Evolutionary conservation across 345 rosid species (phyloP), one percentile per base, ranked within the genome.

Genomic region (Heritiera fomes): DNA sequence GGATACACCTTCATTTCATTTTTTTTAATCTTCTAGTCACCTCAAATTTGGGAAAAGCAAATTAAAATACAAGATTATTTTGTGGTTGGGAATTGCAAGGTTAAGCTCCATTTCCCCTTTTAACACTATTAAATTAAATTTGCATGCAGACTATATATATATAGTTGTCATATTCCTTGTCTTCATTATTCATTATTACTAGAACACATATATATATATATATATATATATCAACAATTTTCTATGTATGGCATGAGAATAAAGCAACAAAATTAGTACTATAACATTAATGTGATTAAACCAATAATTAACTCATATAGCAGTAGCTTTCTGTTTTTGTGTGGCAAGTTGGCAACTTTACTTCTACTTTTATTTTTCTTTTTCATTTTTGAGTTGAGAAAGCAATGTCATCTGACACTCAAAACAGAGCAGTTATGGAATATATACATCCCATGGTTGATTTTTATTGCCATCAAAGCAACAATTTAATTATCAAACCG

Each of bases 131-230:
- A n/a, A n/a, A n/a, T 40, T 12, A 53, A 53, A 53, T 53, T 59
- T 75, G 41, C 66, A 30, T 13, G 3, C 8, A 59, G 60, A 15
- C 12, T 12, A 8, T 43, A 38, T 38, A 38, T 38, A 38, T 38
- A 38, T 38, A 38, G 41, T 38, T 43, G 77, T 59, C 68, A 45
- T 4, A 75, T 60, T 75, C 58, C 4, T 75, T 59, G 68, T 59
- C 77, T 59, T 17, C 38, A 9, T 46, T 7, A 8, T 56, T 11
- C 30, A 38, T 55, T 34, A 73, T 73, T 38, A n/a, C 47, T 60
- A 60, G 6, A 60, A 34, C 38, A 34, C 3, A 34, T 1, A 34
- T 1, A 34, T 1, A 34, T 1, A 34, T 34, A 34, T 34, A 34
- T 34, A 34, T 1, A 8, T 7, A 14, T 1, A 43, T 15, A 20